phyloP scores from a whole-genome alignment of 345 rosid species.

The Heritiera fomes region DNA sequence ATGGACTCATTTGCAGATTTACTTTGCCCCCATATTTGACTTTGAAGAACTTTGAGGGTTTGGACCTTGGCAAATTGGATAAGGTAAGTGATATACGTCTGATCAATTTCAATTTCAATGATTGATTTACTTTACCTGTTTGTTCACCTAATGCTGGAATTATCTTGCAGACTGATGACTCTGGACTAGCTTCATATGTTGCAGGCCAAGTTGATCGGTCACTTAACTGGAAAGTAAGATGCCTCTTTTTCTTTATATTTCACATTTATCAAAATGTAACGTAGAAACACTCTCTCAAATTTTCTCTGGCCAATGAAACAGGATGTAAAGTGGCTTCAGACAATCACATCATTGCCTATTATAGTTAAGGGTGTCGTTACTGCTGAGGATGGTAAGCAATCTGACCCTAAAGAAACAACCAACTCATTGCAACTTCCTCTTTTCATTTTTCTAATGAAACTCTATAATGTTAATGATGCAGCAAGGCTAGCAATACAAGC shows the following conservation, averaged over 20 bases:
- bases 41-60: constrained; percentile 87
- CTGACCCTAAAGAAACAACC: neutral
- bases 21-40: constrained; percentile 68
- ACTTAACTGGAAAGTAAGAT: constrained; percentile 84
- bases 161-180: constrained; percentile 61
- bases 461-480: constrained; percentile 30
- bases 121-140: neutral
- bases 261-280: neutral
- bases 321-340: constrained; percentile 93
- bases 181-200: constrained; percentile 87
- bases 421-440: neutral
- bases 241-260: neutral
- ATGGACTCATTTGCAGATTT: constrained; percentile 47
- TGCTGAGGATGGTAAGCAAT: constrained; percentile 76
- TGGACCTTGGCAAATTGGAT: constrained; percentile 79
- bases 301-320: constrained; percentile 24
- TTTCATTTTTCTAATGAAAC: neutral
- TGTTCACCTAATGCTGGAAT: constrained; percentile 6
- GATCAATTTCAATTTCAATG: neutral
- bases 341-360: constrained; percentile 87
- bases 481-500: constrained; percentile 64
- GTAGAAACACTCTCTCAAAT: neutral
- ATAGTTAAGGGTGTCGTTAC: constrained; percentile 89
- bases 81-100: constrained; percentile 36
- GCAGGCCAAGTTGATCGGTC: constrained; percentile 84